These are phyloP conservation scores for Amanita pseudoporphyria DNA, from an alignment of 768 basidiomycete species.

Conservation along the genomic window DNA sequence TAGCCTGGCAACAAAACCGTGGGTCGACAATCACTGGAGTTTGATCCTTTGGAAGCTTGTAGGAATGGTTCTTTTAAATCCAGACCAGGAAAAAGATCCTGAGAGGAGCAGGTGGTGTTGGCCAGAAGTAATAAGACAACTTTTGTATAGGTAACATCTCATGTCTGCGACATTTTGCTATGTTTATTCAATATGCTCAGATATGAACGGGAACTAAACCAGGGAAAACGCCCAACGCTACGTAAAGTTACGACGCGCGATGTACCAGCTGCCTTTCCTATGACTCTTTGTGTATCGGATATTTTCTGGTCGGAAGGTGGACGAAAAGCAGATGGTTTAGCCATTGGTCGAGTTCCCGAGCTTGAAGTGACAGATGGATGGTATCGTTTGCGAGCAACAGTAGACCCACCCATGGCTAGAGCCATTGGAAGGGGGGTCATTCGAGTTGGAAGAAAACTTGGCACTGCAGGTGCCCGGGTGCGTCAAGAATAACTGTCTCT, in stretches of 20 bases:
- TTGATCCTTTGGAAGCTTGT: constrained; percentile 94
- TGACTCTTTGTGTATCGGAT: constrained; percentile 78
- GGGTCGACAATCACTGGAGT: constrained; percentile 91
- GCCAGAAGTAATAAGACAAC: constrained; percentile 70
- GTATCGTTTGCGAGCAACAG: constrained; percentile 75
- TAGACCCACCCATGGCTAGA: constrained; percentile 65
- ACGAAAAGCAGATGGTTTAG: constrained; percentile 26
- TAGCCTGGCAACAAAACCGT: constrained; percentile 55
- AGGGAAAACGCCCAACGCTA: constrained; percentile 71
- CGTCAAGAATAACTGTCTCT: constrained; percentile 14
- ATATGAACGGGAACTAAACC: constrained; percentile 81
- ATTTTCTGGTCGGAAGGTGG: constrained; percentile 44
- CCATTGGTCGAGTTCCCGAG: constrained; percentile 36
- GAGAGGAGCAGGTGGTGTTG: constrained; percentile 65
- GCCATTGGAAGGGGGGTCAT: constrained; percentile 62
- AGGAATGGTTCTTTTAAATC: constrained; percentile 70
- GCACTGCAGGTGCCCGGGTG: constrained; percentile 72
- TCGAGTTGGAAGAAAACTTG: constrained; percentile 74
- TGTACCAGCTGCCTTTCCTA: constrained; percentile 64
- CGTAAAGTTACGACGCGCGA: constrained; percentile 80
- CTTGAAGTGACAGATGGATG: constrained; percentile 97
- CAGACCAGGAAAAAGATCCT: constrained; percentile 40
- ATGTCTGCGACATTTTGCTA: neutral
- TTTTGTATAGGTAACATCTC: constrained; percentile 66
- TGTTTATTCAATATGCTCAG: constrained; percentile 27